Conservation (phyloP, 2,329 filamentous ascomycete species). For the Claviceps pazoutovae region DNA sequence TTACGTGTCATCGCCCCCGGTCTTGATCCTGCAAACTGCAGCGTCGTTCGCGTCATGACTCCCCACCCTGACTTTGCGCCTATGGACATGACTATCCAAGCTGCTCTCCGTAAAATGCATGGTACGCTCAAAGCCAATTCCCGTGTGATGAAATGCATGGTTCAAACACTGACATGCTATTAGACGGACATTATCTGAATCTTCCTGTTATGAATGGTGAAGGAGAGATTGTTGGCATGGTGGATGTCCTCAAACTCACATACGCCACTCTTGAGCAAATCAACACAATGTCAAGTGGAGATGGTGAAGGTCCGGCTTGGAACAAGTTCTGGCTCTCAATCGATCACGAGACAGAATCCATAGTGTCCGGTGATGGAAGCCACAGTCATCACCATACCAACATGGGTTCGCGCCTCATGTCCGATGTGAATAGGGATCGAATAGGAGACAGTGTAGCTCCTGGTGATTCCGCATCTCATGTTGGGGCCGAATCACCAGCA, state of each 20-base stretch:
- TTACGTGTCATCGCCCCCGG: slow-evolving; percentile 94
- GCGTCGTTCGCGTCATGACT: slow-evolving; percentile 97
- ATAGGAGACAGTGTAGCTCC: slow-evolving; percentile 74
- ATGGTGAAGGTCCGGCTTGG: slow-evolving; percentile 93
- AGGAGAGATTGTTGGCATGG: slow-evolving; percentile 98
- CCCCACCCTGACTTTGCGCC: slow-evolving; percentile 97
- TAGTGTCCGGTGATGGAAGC: slow-evolving; percentile 83
- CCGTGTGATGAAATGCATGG: background rate
- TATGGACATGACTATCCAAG: slow-evolving; percentile 98
- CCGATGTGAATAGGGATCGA: slow-evolving; percentile 58
- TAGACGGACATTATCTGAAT: slow-evolving; percentile 96
- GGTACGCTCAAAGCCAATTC: slow-evolving; percentile 41
- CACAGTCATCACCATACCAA: slow-evolving; percentile 53
- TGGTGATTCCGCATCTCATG: slow-evolving; percentile 87
- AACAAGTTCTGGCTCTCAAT: slow-evolving; percentile 99
- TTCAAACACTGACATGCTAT: slow-evolving; percentile 7
- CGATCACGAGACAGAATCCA: slow-evolving; percentile 86
- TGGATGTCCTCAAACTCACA: slow-evolving; percentile 94
- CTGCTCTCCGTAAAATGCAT: slow-evolving; percentile 97
- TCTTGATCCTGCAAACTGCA: slow-evolving; percentile 86
- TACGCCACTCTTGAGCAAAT: slow-evolving; percentile 97
- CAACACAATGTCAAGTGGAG: slow-evolving; percentile 81
- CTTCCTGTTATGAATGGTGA: slow-evolving; percentile 95
- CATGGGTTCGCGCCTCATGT: slow-evolving; percentile 60
- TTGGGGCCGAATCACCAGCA: slow-evolving; percentile 65